phyloP scores from a whole-genome alignment of 1,284 basidiomycete species.

The Pseudozyma flocculosa region DNA sequence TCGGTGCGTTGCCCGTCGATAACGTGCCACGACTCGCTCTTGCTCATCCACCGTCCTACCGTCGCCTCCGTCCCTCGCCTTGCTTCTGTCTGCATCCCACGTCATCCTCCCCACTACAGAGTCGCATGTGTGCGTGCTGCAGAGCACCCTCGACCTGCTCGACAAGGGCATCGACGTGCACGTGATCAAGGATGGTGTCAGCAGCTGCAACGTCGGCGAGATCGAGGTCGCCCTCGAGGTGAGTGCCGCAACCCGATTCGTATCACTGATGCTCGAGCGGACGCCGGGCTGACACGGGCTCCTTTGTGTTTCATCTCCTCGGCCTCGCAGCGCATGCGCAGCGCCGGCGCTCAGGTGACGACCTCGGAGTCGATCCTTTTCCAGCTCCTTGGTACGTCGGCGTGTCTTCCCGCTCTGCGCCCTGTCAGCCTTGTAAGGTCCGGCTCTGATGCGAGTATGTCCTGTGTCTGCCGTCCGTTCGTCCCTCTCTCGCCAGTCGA shows the following conservation, averaged over 20 bases:
- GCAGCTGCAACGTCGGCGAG: constrained; percentile 69
- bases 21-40: no score
- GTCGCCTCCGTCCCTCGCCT: no score
- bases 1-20: constrained; percentile 70
- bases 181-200: constrained; percentile 80
- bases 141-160: constrained; percentile 73
- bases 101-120: constrained; percentile 55
- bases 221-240: constrained; percentile 62
- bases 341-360: constrained; percentile 73
- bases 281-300: no score
- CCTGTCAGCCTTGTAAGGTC: no score
- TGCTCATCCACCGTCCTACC: no score
- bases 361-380: constrained; percentile 81
- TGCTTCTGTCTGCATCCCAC: no score
- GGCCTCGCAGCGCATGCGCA: constrained; percentile 65
- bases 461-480: no score
- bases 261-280: no score
- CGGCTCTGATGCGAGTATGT: no score
- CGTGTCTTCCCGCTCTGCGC: no score
- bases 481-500: no score
- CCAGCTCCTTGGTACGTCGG: constrained; percentile 64
- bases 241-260: no score
- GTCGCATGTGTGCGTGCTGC: constrained; percentile 85
- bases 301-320: not conserved
- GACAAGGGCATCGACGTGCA: constrained; percentile 65